Percentiles rank a stretch among this genome's conserved stretches.
These are phyloP conservation scores for Colletotrichum endophyticum DNA, from an alignment of 2,329 filamentous ascomycete species.

Conservation along the genomic window DNA sequence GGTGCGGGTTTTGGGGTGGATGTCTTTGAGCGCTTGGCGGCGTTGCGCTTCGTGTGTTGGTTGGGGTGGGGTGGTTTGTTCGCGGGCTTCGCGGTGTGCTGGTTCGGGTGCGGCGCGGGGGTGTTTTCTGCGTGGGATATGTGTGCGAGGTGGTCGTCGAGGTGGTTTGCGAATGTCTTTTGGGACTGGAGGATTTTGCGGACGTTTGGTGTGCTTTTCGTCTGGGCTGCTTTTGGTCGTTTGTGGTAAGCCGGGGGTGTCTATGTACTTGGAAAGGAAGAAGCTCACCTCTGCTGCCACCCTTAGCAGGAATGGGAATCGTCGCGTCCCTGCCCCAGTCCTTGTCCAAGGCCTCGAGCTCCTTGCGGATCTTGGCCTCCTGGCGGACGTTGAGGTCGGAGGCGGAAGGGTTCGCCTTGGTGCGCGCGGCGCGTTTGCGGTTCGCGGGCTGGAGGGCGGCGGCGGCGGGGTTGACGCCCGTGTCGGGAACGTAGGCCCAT, in stretches of 20 bases:
- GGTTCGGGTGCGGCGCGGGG: conserved; percentile 26
- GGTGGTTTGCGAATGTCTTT: conserved; percentile 83
- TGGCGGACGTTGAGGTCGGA: conserved; percentile 81
- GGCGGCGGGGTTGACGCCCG: conserved; percentile 61
- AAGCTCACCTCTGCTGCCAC: conserved; percentile 41
- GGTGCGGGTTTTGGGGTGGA: conserved; percentile 7
- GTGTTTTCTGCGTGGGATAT: conserved; percentile 48
- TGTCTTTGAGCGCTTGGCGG: conserved; percentile 19
- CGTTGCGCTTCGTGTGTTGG: conserved; percentile 22
- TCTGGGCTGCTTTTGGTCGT: conserved; percentile 36
- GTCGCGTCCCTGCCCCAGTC: conserved; percentile 77
- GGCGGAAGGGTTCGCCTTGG: conserved; percentile 53
- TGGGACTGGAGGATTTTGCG: conserved; percentile 80
- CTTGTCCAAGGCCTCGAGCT: conserved; percentile 81
- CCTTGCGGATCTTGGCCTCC: conserved; percentile 80
- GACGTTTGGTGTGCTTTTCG: conserved; percentile 71
- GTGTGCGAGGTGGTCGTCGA: conserved; percentile 78
- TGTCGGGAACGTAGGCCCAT: conserved; percentile 91
- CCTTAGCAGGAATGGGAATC: conserved; percentile 71
- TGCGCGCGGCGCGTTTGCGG: conserved; percentile 76
- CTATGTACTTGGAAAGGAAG: background rate
- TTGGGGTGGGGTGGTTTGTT: conserved; percentile 19
- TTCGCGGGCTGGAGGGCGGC: conserved; percentile 54
- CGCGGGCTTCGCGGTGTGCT: conserved; percentile 31
- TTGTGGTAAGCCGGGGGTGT: background rate